Evolutionary conservation across 257 asterid genomes (phyloP).

Genomic region (Prunella vulgaris): DNA sequence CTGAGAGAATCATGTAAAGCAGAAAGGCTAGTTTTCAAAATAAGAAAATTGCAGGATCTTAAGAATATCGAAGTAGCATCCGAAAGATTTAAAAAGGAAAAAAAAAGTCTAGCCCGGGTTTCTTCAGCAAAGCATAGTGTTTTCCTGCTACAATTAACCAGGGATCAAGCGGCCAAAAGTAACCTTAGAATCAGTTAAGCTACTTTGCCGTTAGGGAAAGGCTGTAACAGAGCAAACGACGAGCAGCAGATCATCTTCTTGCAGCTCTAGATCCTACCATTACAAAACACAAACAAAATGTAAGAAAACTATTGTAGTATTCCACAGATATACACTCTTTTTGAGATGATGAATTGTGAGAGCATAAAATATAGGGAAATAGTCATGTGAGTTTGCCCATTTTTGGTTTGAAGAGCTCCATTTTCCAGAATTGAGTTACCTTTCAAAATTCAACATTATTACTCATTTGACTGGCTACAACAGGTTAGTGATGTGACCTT

Average conservation of each 20-base stretch:
- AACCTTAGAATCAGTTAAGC: not conserved
- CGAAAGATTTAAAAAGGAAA: not conserved
- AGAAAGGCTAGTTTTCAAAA: not conserved
- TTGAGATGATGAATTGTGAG: not conserved
- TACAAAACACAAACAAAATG: not conserved
- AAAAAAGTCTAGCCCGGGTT: not conserved
- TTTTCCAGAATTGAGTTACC: no score
- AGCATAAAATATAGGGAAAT: not conserved
- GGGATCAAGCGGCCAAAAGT: not conserved
- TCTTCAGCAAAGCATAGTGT: not conserved
- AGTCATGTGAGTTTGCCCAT: no score
- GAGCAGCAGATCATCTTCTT: constrained; percentile 19
- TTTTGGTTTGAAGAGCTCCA: no score
- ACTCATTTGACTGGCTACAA: no score
- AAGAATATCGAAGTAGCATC: not conserved
- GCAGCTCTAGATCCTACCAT: constrained; percentile 28
- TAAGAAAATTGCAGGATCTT: not conserved
- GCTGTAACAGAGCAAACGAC: not conserved
- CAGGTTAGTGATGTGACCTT: no score
- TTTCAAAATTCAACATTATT: no score
- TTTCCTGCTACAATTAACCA: constrained; percentile 2
- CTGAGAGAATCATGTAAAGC: not conserved
- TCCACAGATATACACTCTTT: not conserved
- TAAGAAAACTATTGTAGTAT: not conserved
- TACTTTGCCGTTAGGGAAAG: not conserved